Evolutionary conservation across 1,139 yeast genomes (phyloP).

Genomic region (Eremothecium coryli): DNA sequence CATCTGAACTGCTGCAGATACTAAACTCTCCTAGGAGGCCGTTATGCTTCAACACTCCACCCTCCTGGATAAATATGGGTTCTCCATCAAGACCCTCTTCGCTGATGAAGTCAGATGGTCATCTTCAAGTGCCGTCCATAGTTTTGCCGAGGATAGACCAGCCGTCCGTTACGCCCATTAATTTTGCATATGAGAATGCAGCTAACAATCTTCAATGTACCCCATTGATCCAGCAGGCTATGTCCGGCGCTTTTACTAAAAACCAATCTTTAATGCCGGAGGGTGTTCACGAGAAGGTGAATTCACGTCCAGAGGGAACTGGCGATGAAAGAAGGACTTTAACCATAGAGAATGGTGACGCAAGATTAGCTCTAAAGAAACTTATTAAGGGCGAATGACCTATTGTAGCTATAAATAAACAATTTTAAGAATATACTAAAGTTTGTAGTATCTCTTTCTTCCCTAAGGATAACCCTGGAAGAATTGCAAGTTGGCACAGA

Average conservation of each 20-base stretch:
- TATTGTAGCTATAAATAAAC: constrained; percentile 3
- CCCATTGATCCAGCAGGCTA: constrained; percentile 10
- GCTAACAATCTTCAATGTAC: constrained; percentile 9
- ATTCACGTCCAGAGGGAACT: not conserved
- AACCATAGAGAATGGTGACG: constrained; percentile 21
- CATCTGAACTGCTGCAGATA: constrained; percentile 14
- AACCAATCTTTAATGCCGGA: constrained; percentile 1
- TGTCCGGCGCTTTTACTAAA: constrained; percentile 4
- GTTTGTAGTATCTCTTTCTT: too few relatives aligned
- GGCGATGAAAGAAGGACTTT: constrained; percentile 5
- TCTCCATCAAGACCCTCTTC: constrained; percentile 11
- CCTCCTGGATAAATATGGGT: constrained; percentile 19
- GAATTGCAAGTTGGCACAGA: too few relatives aligned
- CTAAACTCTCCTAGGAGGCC: constrained; percentile 19
- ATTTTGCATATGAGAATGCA: constrained; percentile 2
- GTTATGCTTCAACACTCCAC: constrained; percentile 23
- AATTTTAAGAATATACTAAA: too few relatives aligned
- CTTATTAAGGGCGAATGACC: constrained; percentile 17
- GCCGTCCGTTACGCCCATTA: not conserved
- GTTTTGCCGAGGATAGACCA: not conserved
- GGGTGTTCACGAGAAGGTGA: not conserved
- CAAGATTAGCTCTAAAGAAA: constrained; percentile 24
- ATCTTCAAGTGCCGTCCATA: not conserved
- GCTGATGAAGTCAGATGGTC: constrained; percentile 3
- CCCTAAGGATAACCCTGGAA: too few relatives aligned